Evolutionary conservation across 176 grass and related monocot species (phyloP).

Genomic region (Oryza australiensis): DNA sequence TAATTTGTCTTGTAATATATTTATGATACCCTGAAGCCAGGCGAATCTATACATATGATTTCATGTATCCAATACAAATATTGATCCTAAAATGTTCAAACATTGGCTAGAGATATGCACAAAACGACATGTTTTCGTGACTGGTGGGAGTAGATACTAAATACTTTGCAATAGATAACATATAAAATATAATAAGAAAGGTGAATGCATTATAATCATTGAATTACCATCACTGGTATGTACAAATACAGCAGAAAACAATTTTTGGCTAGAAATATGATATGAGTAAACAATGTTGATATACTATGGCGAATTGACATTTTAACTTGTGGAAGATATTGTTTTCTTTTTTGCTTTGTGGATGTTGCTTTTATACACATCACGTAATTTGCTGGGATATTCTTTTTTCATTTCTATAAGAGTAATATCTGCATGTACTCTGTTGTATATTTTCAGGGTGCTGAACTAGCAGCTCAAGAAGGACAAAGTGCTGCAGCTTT

Average conservation of each 20-base stretch:
- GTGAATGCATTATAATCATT: background rate
- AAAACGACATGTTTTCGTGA: background rate
- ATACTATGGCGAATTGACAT: background rate
- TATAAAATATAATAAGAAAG: slow-evolving; percentile 2
- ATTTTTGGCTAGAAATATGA: background rate
- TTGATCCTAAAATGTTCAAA: background rate
- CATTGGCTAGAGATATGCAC: background rate
- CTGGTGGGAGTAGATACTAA: background rate
- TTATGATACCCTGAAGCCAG: background rate
- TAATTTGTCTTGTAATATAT: background rate
- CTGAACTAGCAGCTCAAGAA: slow-evolving; percentile 92
- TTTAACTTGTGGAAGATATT: background rate
- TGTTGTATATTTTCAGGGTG: slow-evolving; percentile 57
- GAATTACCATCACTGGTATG: background rate
- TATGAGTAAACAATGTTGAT: slow-evolving; percentile 18
- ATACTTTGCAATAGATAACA: background rate
- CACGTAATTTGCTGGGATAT: background rate
- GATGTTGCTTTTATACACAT: background rate
- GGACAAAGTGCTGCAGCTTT: slow-evolving; percentile 85
- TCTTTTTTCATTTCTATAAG: slow-evolving; percentile 13
- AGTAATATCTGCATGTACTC: slow-evolving; percentile 24
- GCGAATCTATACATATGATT: background rate
- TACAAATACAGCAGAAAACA: background rate
- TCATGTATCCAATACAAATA: background rate
- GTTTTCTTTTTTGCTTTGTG: background rate